Evolutionary conservation across 768 basidiomycete species (phyloP).

Genomic region (Tricholoma saponaceum): DNA sequence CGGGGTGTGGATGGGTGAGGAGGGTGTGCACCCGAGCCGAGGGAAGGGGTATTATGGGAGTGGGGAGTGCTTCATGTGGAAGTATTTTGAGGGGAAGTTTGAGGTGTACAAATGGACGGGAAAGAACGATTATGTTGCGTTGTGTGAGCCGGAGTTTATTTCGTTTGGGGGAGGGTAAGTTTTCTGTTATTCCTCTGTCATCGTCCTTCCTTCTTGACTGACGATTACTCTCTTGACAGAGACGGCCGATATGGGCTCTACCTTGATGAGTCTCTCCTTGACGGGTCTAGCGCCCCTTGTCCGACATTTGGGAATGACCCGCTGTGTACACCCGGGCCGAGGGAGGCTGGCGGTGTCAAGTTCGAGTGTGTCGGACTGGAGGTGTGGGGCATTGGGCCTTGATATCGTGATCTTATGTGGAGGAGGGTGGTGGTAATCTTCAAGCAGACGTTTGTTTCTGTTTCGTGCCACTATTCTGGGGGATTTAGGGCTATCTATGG

Average conservation of each 20-base stretch:
- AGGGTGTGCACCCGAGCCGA: slow-evolving; percentile 57
- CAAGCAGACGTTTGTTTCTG: not conserved
- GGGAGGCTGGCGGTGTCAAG: slow-evolving; percentile 44
- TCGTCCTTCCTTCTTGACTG: not conserved
- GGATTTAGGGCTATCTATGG: too few species aligned
- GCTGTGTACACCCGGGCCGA: slow-evolving; percentile 52
- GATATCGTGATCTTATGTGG: slow-evolving; percentile 1
- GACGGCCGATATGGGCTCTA: slow-evolving; percentile 89
- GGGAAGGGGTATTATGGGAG: slow-evolving; percentile 78
- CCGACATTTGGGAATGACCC: slow-evolving; percentile 87
- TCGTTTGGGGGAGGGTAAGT: slow-evolving; percentile 92
- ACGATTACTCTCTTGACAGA: slow-evolving; percentile 28
- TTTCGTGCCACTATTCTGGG: too few species aligned
- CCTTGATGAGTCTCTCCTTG: slow-evolving; percentile 74
- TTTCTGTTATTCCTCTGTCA: not conserved
- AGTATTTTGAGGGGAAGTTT: slow-evolving; percentile 43
- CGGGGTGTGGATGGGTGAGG: slow-evolving; percentile 83
- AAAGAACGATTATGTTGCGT: slow-evolving; percentile 83
- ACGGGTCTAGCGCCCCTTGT: slow-evolving; percentile 81
- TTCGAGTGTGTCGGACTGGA: slow-evolving; percentile 94
- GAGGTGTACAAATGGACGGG: slow-evolving; percentile 82
- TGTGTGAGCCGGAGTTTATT: slow-evolving; percentile 76
- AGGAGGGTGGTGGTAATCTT: too few species aligned
- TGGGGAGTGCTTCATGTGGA: slow-evolving; percentile 92
- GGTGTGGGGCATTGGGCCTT: slow-evolving; percentile 77